These are phyloP conservation scores for Rhodotorula toruloides DNA, from an alignment of 768 basidiomycete genomes.

Conservation along the genomic window DNA sequence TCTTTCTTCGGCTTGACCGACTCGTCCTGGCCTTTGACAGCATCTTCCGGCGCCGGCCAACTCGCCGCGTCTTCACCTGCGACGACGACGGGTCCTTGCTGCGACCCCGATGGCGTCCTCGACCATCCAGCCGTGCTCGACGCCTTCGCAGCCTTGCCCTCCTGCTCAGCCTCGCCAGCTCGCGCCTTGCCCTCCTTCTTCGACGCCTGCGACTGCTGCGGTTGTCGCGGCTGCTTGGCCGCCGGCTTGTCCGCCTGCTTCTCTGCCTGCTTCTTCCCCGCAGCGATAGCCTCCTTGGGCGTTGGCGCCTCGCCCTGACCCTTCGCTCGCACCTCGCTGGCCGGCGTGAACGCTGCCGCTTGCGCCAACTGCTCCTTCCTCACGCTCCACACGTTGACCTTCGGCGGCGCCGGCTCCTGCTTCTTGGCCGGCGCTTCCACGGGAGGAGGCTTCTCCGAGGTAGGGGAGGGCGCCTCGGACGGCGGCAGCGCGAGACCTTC, in stretches of 20 bases:
- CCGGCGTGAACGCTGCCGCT: not conserved
- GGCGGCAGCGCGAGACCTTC: not conserved
- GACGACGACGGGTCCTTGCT: constrained; percentile 14
- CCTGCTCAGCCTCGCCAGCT: no score
- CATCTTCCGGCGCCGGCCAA: constrained; percentile 31
- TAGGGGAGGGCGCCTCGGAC: not conserved
- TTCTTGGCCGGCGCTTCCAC: not conserved
- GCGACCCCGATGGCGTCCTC: not conserved
- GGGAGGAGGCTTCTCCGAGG: no score
- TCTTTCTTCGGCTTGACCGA: constrained; percentile 13
- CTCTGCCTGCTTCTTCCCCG: no score
- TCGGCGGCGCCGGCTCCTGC: constrained; percentile 21
- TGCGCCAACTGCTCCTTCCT: constrained; percentile 33
- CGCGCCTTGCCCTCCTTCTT: constrained; percentile 4
- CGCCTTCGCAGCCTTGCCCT: not conserved
- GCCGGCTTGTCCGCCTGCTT: not conserved
- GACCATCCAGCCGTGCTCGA: constrained; percentile 2
- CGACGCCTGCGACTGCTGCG: not conserved
- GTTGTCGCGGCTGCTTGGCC: no score
- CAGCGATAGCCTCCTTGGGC: no score
- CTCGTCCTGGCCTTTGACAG: not conserved
- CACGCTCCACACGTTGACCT: constrained; percentile 37
- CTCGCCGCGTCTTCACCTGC: constrained; percentile 26
- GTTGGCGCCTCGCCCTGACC: not conserved
- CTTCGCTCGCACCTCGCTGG: not conserved